phyloP scores from a whole-genome alignment of 1,284 basidiomycete genomes.

The Omphalotus olearius region DNA sequence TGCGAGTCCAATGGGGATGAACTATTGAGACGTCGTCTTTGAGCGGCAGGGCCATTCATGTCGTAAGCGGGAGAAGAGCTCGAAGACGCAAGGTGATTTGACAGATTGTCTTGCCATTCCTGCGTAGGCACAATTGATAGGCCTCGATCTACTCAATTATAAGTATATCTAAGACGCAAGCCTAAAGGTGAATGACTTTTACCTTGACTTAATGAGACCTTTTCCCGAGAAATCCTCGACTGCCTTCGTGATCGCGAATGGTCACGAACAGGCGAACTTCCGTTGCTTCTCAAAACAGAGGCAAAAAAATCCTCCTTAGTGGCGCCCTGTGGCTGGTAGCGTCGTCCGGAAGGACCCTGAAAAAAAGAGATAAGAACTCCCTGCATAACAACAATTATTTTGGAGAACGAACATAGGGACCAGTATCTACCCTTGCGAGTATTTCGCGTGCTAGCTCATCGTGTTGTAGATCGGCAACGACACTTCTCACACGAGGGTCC shows the following conservation, averaged over 20 bases:
- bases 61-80: conserved; percentile 17
- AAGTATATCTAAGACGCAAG: conserved; percentile 8
- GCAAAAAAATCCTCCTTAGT: conserved; percentile 70
- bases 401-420: conserved; percentile 58
- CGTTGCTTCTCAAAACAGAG: conserved; percentile 61
- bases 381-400: no score
- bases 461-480: conserved; percentile 65
- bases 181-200: conserved; percentile 7
- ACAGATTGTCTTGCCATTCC: conserved; percentile 75
- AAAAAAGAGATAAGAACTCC: conserved; percentile 9
- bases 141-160: conserved; percentile 41
- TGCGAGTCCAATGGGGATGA: conserved; percentile 19
- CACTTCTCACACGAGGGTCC: conserved; percentile 63
- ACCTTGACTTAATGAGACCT: conserved; percentile 67
- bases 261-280: conserved; percentile 42
- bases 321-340: conserved; percentile 43
- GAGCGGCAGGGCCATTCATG: conserved; percentile 30
- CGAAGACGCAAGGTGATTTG: conserved; percentile 43
- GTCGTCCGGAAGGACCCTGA: conserved; percentile 62
- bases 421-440: conserved; percentile 65
- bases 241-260: conserved; percentile 65
- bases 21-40: conserved; percentile 36
- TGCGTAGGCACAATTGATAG: conserved; percentile 61
- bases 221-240: conserved; percentile 70
- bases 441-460: conserved; percentile 73